Percentiles rank a stretch among this genome's conserved stretches.
These are phyloP conservation scores for Incumbomyces delicatus DNA, from an alignment of 2,329 filamentous ascomycete genomes.

Conservation along the genomic window DNA sequence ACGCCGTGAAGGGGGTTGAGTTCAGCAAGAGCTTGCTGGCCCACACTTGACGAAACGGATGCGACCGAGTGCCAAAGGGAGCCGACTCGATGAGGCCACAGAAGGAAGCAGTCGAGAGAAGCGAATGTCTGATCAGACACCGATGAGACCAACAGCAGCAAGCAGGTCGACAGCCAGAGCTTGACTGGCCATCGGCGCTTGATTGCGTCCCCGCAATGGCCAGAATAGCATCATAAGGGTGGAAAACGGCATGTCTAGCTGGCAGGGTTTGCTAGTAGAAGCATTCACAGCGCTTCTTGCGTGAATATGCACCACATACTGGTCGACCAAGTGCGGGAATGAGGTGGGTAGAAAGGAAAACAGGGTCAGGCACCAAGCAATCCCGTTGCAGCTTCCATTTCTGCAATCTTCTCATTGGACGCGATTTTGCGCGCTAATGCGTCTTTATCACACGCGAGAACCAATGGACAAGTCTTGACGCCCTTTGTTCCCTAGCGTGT, in stretches of 20 bases:
- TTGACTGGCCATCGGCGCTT: conserved; percentile 7
- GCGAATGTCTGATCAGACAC: background rate
- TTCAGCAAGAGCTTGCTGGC: background rate
- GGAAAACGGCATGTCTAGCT: background rate
- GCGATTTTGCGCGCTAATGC: conserved; percentile 1
- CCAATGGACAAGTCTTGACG: background rate
- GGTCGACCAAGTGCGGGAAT: background rate
- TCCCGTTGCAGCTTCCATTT: background rate
- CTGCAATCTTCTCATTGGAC: background rate
- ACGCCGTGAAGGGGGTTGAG: conserved; percentile 1
- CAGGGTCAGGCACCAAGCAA: conserved; percentile 4
- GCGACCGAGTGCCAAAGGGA: conserved; percentile 3
- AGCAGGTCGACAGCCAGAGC: background rate
- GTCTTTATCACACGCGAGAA: conserved; percentile 1
- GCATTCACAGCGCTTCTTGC: conserved; percentile 1
- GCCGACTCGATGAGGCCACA: background rate
- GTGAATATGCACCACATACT: conserved; percentile 3
- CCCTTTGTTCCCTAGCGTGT: background rate
- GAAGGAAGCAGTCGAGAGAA: background rate
- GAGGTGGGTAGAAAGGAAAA: background rate
- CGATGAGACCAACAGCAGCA: conserved; percentile 1
- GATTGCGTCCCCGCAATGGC: conserved; percentile 9
- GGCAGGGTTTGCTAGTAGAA: too few species aligned
- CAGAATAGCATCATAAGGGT: conserved; percentile 2
- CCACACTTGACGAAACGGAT: background rate